These are phyloP conservation scores for Debaryomyces castellii DNA, from an alignment of 805 yeast species.

Conservation along the genomic window DNA sequence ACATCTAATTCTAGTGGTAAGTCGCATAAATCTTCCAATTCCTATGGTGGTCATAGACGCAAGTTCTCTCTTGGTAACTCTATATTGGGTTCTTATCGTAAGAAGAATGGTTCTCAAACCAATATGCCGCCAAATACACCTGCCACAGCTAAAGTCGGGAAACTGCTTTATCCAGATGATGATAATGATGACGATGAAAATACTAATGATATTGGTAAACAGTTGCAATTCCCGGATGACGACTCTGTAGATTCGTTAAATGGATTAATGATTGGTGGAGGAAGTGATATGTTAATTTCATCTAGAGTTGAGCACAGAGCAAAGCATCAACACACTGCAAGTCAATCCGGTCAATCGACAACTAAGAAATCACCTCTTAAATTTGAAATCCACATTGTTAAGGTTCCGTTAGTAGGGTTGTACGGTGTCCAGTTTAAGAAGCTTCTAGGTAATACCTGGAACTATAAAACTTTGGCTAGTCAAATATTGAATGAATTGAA, in stretches of 20 bases:
- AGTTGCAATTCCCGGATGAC: constrained; percentile 41
- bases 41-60: constrained; percentile 49
- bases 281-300: constrained; percentile 60
- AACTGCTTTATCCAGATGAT: constrained; percentile 25
- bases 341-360: constrained; percentile 14
- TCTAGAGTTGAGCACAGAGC: constrained; percentile 56
- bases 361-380: constrained; percentile 56
- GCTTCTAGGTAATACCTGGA: constrained; percentile 91
- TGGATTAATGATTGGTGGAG: constrained; percentile 47
- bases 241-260: constrained; percentile 61
- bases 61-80: constrained; percentile 65
- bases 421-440: constrained; percentile 96
- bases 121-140: constrained; percentile 57
- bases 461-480: constrained; percentile 86
- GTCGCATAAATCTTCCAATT: constrained; percentile 39
- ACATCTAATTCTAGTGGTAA: constrained; percentile 26
- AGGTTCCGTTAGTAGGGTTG: constrained; percentile 84
- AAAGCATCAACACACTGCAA: constrained; percentile 31
- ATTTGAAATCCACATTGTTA: constrained; percentile 89
- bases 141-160: constrained; percentile 42
- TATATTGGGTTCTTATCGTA: constrained; percentile 43
- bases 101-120: constrained; percentile 44
- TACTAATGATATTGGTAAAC: constrained; percentile 14
- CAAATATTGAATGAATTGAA: constrained; percentile 73
- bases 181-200: constrained; percentile 31